These are phyloP conservation scores for Irpex sp. DNA, from an alignment of 1,284 basidiomycete species.

Conservation along the genomic window DNA sequence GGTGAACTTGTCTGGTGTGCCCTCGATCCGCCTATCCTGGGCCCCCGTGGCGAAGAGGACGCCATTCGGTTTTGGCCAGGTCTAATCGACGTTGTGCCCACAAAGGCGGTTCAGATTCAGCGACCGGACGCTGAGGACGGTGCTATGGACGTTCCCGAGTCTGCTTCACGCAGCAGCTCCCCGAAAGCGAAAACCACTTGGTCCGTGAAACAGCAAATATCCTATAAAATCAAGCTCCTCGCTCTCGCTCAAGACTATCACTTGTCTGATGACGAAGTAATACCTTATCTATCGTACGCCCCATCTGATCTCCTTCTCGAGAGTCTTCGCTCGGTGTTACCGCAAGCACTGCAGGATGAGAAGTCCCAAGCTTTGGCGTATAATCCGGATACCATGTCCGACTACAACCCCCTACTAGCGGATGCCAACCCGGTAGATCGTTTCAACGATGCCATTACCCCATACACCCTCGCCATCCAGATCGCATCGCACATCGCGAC, in stretches of 20 bases:
- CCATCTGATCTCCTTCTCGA: slow-evolving; percentile 47
- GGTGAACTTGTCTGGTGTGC: slow-evolving; percentile 76
- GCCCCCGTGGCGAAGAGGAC: slow-evolving; percentile 31
- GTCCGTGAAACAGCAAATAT: slow-evolving; percentile 50
- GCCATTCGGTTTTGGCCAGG: slow-evolving; percentile 70
- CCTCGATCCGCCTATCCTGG: slow-evolving; percentile 48
- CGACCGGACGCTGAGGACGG: background rate
- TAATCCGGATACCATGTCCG: slow-evolving; percentile 33
- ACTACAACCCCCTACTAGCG: slow-evolving; percentile 45
- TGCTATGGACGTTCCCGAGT: background rate
- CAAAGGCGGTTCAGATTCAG: slow-evolving; percentile 36
- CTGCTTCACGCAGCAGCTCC: background rate
- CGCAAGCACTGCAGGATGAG: slow-evolving; percentile 19
- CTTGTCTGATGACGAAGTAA: slow-evolving; percentile 50
- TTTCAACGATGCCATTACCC: slow-evolving; percentile 46
- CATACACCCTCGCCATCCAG: slow-evolving; percentile 66
- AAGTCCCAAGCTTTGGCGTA: slow-evolving; percentile 44
- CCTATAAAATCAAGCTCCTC: slow-evolving; percentile 64
- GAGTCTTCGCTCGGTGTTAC: slow-evolving; percentile 36
- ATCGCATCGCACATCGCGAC: slow-evolving; percentile 55
- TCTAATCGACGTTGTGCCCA: slow-evolving; percentile 55
- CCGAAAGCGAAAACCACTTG: slow-evolving; percentile 37
- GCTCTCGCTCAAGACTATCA: slow-evolving; percentile 46
- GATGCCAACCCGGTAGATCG: slow-evolving; percentile 13
- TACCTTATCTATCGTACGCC: slow-evolving; percentile 69